phyloP scores from a whole-genome alignment of 164 flowering plant species.

The Stephania yunnanensis region DNA sequence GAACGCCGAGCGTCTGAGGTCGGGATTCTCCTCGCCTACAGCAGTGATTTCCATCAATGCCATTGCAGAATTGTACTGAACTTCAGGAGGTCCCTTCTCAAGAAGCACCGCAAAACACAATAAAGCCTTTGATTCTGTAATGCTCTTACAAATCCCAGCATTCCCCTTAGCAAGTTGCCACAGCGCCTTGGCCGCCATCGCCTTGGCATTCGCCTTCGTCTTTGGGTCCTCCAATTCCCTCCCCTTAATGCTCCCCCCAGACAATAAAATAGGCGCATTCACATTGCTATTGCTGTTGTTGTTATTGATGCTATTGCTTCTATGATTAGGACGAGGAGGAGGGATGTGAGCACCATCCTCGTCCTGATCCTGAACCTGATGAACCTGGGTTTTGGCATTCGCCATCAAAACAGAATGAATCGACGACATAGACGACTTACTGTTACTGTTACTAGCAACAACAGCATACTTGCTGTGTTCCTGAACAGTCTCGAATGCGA shows the following conservation, averaged over 20 bases:
- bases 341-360: neutral
- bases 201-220: conserved; percentile 67
- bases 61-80: conserved; percentile 62
- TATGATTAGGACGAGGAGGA: neutral
- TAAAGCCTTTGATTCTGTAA: conserved; percentile 76
- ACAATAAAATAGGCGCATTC: conserved; percentile 16
- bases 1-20: conserved; percentile 64
- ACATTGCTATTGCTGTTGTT: too few species aligned
- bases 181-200: conserved; percentile 77
- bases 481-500: conserved; percentile 81
- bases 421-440: conserved; percentile 1
- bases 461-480: conserved; percentile 83
- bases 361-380: too few species aligned
- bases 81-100: conserved; percentile 65
- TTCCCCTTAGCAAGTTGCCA: conserved; percentile 58
- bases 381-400: conserved; percentile 11
- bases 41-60: conserved; percentile 74
- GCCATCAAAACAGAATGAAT: conserved; percentile 63
- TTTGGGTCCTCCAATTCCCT: conserved; percentile 62
- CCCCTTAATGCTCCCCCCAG: conserved; percentile 61
- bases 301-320: neutral
- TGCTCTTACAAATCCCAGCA: conserved; percentile 47
- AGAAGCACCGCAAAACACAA: conserved; percentile 68
- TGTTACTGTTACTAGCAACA: conserved; percentile 33
- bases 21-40: conserved; percentile 58